A percentile compares a stretch with the other conserved stretches of the same genome.
These are phyloP conservation scores for Jaapia argillacea DNA, from an alignment of 768 basidiomycete genomes.

Conservation along the genomic window DNA sequence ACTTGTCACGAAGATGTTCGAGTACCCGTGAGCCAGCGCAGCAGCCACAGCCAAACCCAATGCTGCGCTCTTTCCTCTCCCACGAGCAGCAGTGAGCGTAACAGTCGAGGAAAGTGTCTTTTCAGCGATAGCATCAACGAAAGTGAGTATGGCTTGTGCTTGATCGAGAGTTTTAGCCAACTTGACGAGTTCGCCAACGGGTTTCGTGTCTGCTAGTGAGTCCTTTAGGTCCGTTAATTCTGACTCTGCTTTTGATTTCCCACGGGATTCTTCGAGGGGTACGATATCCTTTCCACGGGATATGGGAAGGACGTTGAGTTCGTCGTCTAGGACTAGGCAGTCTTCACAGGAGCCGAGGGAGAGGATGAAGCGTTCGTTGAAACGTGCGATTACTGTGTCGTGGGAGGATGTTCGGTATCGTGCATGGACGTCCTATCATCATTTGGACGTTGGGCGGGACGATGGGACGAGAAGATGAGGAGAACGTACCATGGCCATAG, in stretches of 20 bases:
- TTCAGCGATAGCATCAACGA: constrained; percentile 87
- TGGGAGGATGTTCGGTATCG: constrained; percentile 91
- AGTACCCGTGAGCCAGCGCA: constrained; percentile 88
- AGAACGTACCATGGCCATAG: constrained; percentile 62
- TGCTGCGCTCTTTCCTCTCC: constrained; percentile 94
- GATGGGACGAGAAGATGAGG: neutral
- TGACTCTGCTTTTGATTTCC: constrained; percentile 40
- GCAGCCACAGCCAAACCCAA: constrained; percentile 92
- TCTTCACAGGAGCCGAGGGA: constrained; percentile 90
- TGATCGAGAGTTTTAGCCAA: constrained; percentile 91
- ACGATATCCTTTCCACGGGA: constrained; percentile 91
- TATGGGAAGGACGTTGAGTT: constrained; percentile 93
- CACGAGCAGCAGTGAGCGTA: constrained; percentile 88
- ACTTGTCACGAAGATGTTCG: constrained; percentile 96
- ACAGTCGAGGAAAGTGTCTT: constrained; percentile 93
- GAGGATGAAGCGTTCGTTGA: constrained; percentile 98
- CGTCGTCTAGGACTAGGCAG: constrained; percentile 93
- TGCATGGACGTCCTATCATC: constrained; percentile 82
- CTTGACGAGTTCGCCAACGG: constrained; percentile 81
- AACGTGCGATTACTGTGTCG: constrained; percentile 82
- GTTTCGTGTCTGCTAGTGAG: constrained; percentile 71
- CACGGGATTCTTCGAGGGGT: constrained; percentile 42
- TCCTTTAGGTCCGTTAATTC: constrained; percentile 75
- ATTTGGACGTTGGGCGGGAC: neutral
- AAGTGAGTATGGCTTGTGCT: constrained; percentile 88